phyloP scores from a whole-genome alignment of 768 basidiomycete species.

The Scleroderma bovista region DNA sequence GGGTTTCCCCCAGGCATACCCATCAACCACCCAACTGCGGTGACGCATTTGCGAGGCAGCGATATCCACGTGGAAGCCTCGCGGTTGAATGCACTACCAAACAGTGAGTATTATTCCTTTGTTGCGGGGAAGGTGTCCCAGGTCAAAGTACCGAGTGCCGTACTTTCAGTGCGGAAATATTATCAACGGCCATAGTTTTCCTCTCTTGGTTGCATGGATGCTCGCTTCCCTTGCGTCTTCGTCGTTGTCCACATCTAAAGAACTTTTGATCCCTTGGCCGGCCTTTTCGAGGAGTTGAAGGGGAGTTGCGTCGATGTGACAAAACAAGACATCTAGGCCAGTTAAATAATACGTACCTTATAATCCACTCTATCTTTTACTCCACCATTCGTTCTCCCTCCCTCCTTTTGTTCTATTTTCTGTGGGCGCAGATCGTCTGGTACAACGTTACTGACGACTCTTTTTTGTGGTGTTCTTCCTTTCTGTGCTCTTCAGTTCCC shows the following conservation, averaged over 20 bases:
- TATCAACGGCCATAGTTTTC: constrained; percentile 60
- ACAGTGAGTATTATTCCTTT: constrained; percentile 65
- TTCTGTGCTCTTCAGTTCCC: constrained; percentile 29
- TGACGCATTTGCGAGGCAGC: constrained; percentile 7
- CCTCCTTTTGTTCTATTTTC: constrained; percentile 26
- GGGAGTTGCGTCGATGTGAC: constrained; percentile 18
- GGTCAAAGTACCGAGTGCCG: constrained; percentile 85
- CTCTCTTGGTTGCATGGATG: constrained; percentile 30
- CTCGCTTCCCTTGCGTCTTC: constrained; percentile 23
- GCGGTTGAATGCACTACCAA: constrained; percentile 20
- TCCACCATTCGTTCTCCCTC: constrained; percentile 39
- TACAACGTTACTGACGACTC: constrained; percentile 38
- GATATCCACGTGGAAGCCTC: constrained; percentile 22
- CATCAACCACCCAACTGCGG: constrained; percentile 16
- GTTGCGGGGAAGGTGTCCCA: constrained; percentile 69
- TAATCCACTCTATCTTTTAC: constrained; percentile 30
- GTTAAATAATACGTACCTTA: constrained; percentile 9
- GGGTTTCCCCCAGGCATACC: constrained; percentile 35
- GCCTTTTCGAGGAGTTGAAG: constrained; percentile 24
- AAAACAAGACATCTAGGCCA: constrained; percentile 8
- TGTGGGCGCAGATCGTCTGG: constrained; percentile 41
- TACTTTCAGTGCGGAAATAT: constrained; percentile 87
- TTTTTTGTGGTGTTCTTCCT: constrained; percentile 18
- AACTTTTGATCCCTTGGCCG: constrained; percentile 15
- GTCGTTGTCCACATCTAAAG: constrained; percentile 15